phyloP scores from a whole-genome alignment of 2,329 filamentous ascomycete genomes.

The Apiospora malaysiana region DNA sequence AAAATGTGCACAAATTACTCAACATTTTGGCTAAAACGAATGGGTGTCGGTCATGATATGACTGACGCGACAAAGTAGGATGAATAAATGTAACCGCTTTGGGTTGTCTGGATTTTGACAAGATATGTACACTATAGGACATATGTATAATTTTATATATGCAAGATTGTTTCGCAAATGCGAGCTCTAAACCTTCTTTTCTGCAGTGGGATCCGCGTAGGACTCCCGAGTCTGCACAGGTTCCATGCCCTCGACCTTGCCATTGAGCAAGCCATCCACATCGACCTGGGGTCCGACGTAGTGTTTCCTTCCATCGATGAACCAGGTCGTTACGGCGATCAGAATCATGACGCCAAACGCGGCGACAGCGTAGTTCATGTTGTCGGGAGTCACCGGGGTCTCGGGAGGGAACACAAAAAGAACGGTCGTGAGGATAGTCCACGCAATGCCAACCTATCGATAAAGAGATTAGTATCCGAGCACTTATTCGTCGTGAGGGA shows the following conservation, averaged over 20 bases:
- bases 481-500: too few species aligned
- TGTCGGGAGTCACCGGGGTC: conserved; percentile 66
- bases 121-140: background rate
- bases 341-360: conserved; percentile 55
- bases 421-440: conserved; percentile 73
- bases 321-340: conserved; percentile 51
- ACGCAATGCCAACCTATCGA: conserved; percentile 61
- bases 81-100: background rate
- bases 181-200: background rate
- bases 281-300: conserved; percentile 47
- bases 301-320: conserved; percentile 55
- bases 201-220: background rate
- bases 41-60: background rate
- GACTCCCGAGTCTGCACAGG: conserved; percentile 18
- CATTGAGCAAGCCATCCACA: conserved; percentile 32
- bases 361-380: conserved; percentile 68
- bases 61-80: background rate
- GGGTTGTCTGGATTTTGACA: background rate
- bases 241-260: conserved; percentile 32
- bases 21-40: too few species aligned
- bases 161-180: background rate
- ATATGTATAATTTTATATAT: background rate
- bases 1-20: too few species aligned
- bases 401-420: conserved; percentile 77
- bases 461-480: conserved; percentile 46